Evolutionary conservation across 371 early-diverging fungal species (phyloP), one percentile per base, ranked within the genome.

Genomic region (Apophysomyces variabilis): DNA sequence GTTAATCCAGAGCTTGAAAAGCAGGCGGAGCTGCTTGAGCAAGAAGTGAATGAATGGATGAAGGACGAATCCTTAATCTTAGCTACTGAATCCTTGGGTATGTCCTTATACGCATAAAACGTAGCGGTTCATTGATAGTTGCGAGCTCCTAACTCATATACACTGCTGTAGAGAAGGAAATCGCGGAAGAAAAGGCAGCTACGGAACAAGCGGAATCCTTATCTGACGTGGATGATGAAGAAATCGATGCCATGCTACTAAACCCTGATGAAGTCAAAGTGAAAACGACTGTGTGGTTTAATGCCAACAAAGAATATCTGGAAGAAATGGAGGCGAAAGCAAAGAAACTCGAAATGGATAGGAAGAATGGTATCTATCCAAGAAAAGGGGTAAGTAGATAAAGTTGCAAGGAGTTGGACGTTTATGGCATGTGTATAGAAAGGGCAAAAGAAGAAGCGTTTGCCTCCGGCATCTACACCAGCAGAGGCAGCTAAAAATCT

Each of bases 201-300:
- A 16, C 43, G 11, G 69, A 71, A 61, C 69, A 78, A 16, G 66
- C 66, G 32, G 50, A 21, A 12, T 60, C 69, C 35, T 73, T 90
- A 62, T 80, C 87, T 1, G 92, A 92, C 58, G 76, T 92, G 32
- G 94, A 93, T 66, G 93, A 92, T 69, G 90, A 90, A 16, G 95
- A 95, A 75, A 85, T 95, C 45, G 84, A 84, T 12, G 83, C 80
- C 36, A 83, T 89, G 64, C 78, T 95, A 9, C 72, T 96, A 39
- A 87, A 83, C 5, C 85, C 88, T 1, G 89, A 88, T 3, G 96
- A 97, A 72, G 87, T 92, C 7, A 84, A 80, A 43, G 66, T 88
- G 38, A 96, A 96, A 72, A 90, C 90, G 0, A 80, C 79, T 62
- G 80, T 95, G 18, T 97, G 98, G 98, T 91, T 86, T 68, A 88